phyloP scores from a whole-genome alignment of 2,329 filamentous ascomycete species.

The Phialophora expanda region DNA sequence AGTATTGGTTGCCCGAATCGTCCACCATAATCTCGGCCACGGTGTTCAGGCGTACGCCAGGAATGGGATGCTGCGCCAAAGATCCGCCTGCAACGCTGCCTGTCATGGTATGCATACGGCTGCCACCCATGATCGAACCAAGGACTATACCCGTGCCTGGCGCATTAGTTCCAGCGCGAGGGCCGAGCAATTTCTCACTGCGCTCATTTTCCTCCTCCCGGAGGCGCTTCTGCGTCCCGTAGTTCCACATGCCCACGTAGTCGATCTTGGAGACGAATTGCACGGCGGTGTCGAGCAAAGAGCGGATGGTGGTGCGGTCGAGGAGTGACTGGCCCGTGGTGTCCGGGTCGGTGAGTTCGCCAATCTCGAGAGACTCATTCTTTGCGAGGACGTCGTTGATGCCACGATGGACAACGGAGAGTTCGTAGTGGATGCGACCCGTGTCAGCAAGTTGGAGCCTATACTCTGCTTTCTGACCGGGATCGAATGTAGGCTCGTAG shows the following conservation, averaged over 20 bases:
- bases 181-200: conserved; percentile 15
- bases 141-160: neutral
- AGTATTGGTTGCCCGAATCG: conserved; percentile 27
- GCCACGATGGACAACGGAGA: conserved; percentile 45
- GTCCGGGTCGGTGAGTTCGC: conserved; percentile 45
- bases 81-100: conserved; percentile 11
- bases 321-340: conserved; percentile 41
- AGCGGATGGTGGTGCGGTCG: conserved; percentile 24
- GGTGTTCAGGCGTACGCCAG: conserved; percentile 33
- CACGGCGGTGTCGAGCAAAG: conserved; percentile 44
- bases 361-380: conserved; percentile 46
- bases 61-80: conserved; percentile 18
- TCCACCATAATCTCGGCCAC: conserved; percentile 30
- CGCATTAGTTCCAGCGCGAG: conserved; percentile 12
- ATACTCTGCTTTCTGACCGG: conserved; percentile 21
- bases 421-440: conserved; percentile 48
- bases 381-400: conserved; percentile 45
- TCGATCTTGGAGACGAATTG: conserved; percentile 48
- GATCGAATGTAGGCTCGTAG: conserved; percentile 40
- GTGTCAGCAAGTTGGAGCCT: conserved; percentile 43
- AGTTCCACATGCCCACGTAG: conserved; percentile 42
- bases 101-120: neutral
- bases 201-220: conserved; percentile 16
- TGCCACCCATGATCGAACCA: neutral
- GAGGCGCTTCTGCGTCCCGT: conserved; percentile 32